Percentiles rank a stretch among this genome's conserved stretches.
Evolutionary conservation across 2,329 filamentous ascomycete species (phyloP).

Genomic region (Polytolypa hystricis): DNA sequence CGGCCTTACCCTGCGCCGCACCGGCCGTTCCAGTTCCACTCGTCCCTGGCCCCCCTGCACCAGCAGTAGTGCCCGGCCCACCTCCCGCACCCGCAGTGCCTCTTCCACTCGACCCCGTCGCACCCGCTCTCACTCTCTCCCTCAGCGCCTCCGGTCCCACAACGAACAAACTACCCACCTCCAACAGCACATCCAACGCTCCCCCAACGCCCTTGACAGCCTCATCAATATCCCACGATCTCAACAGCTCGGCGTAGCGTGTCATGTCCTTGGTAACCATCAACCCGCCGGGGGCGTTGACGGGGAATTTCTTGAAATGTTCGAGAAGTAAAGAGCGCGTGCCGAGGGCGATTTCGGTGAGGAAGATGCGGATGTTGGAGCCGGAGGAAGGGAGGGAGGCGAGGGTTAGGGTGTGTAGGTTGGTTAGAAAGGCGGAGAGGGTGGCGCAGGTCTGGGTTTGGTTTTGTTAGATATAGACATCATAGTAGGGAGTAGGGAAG

Average conservation of each 20-base stretch:
- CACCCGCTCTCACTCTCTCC: constrained; percentile 50
- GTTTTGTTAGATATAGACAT: constrained; percentile 8
- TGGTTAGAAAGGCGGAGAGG: constrained; percentile 68
- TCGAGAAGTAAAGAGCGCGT: constrained; percentile 71
- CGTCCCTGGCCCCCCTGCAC: constrained; percentile 36
- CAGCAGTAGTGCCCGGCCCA: constrained; percentile 28
- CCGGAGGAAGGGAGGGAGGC: constrained; percentile 54
- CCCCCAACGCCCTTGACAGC: constrained; percentile 40
- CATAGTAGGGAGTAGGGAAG: not conserved
- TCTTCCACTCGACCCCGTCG: constrained; percentile 34
- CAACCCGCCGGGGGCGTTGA: constrained; percentile 84
- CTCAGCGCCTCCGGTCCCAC: constrained; percentile 69
- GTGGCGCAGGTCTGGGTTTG: constrained; percentile 55
- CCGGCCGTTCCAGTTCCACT: constrained; percentile 15
- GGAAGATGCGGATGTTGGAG: constrained; percentile 70
- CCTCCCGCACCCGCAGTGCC: constrained; percentile 36
- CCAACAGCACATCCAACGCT: constrained; percentile 73
- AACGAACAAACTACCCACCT: constrained; percentile 93
- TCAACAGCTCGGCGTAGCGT: constrained; percentile 77
- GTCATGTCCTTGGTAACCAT: constrained; percentile 96
- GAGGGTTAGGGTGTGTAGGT: constrained; percentile 51
- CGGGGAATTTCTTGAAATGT: constrained; percentile 87
- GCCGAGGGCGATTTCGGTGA: constrained; percentile 70
- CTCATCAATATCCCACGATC: constrained; percentile 65
- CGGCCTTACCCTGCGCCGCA: constrained; percentile 46